phyloP scores from a whole-genome alignment of 2,329 filamentous ascomycete genomes.

The Leptodontidium sp. region DNA sequence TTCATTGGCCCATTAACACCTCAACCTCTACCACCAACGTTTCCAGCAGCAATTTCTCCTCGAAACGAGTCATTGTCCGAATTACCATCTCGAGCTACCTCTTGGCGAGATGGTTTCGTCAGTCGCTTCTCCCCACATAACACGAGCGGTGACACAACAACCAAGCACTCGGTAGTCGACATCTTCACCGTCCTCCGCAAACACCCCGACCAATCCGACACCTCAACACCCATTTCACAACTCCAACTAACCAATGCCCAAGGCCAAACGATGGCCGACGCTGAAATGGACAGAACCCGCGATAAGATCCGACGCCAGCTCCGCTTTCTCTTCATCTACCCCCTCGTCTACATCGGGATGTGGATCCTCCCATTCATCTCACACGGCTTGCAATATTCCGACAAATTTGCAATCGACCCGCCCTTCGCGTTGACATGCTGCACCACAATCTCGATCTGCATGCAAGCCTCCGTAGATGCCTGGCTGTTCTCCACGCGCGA shows the following conservation, averaged over 20 bases:
- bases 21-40: constrained; percentile 29
- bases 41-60: constrained; percentile 18
- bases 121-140: constrained; percentile 33
- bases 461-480: constrained; percentile 74
- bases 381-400: constrained; percentile 67
- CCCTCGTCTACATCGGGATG: constrained; percentile 73
- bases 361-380: constrained; percentile 77
- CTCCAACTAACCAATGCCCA: constrained; percentile 42
- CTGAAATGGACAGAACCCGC: constrained; percentile 52
- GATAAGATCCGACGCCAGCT: constrained; percentile 72
- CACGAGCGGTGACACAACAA: constrained; percentile 24
- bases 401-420: constrained; percentile 57
- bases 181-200: constrained; percentile 38
- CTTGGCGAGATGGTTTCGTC: constrained; percentile 37
- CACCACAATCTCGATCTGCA: constrained; percentile 64
- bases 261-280: constrained; percentile 45
- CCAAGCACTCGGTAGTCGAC: constrained; percentile 34
- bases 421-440: constrained; percentile 65
- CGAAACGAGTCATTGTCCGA: constrained; percentile 20
- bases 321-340: constrained; percentile 79
- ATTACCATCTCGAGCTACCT: constrained; percentile 31
- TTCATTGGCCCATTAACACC: constrained; percentile 35
- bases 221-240: constrained; percentile 31
- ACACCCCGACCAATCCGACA: constrained; percentile 29
- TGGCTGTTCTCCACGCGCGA: constrained; percentile 74